Percentiles rank a stretch among this genome's conserved stretches.
phyloP scores from a whole-genome alignment of 2,329 filamentous ascomycete genomes.

The Colletotrichum sp. region DNA sequence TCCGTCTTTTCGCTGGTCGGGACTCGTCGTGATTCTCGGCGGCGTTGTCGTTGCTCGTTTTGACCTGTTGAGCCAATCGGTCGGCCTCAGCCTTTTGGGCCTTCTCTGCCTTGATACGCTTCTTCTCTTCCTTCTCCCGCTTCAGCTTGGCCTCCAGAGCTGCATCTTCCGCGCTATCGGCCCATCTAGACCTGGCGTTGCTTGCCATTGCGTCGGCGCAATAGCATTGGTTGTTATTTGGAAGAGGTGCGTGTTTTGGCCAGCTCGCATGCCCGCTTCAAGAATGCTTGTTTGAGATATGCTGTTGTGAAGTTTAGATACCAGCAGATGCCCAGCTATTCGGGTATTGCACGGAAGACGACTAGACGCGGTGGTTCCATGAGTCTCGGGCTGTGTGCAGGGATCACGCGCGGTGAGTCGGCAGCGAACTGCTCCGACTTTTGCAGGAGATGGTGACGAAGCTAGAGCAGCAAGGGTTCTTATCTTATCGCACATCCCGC shows the following conservation, averaged over 20 bases:
- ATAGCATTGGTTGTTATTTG: not conserved
- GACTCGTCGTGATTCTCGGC: constrained; percentile 33
- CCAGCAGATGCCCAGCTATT: not conserved
- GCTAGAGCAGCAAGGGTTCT: not conserved
- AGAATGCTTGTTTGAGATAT: not conserved
- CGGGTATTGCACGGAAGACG: not conserved
- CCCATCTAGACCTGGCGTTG: constrained; percentile 81
- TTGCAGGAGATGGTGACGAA: not conserved
- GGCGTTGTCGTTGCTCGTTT: constrained; percentile 21
- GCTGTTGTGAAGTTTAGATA: not conserved
- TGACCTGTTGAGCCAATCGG: constrained; percentile 31
- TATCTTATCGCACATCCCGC: constrained; percentile 10
- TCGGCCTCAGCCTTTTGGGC: constrained; percentile 69
- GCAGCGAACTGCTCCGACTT: not conserved
- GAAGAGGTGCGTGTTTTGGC: not conserved
- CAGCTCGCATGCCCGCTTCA: not conserved
- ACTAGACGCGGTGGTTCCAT: not conserved
- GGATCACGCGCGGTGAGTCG: constrained; percentile 5
- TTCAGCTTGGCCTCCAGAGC: constrained; percentile 75
- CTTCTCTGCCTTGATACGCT: constrained; percentile 82
- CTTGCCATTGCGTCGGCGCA: constrained; percentile 55
- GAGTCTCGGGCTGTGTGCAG: not conserved
- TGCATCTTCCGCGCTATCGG: constrained; percentile 81
- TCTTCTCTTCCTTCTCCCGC: constrained; percentile 88
- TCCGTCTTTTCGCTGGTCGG: constrained; percentile 67